Evolutionary conservation across 1,284 basidiomycete species (phyloP).

Genomic region (Leccinum variabile): DNA sequence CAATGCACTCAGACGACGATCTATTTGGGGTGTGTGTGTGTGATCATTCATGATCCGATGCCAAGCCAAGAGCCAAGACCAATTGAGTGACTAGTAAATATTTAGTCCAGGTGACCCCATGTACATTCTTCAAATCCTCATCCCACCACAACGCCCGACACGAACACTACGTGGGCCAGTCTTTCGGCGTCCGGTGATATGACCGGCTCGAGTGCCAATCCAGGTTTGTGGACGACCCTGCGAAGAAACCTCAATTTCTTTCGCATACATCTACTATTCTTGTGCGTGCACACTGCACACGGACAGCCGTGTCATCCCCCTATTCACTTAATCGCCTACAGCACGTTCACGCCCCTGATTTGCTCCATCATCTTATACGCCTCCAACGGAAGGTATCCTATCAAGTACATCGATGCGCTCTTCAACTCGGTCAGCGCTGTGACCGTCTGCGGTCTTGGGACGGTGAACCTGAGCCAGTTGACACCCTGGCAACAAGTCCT

Average conservation of each 20-base stretch:
- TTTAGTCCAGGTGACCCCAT: not conserved
- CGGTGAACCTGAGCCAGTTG: conserved; percentile 71
- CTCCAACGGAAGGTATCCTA: conserved; percentile 63
- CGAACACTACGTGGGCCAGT: not conserved
- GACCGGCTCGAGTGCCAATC: conserved; percentile 12
- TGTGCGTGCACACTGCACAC: conserved; percentile 47
- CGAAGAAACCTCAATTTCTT: conserved; percentile 67
- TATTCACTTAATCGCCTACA: conserved; percentile 36
- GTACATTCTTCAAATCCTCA: not conserved
- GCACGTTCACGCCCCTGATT: conserved; percentile 73
- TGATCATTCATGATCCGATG: not conserved
- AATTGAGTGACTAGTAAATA: not conserved
- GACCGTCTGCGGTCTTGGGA: conserved; percentile 76
- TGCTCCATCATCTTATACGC: conserved; percentile 74
- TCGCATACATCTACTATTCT: conserved; percentile 57
- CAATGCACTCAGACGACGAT: conserved; percentile 24
- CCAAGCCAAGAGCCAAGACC: not conserved
- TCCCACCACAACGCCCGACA: not conserved
- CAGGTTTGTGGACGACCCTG: conserved; percentile 34
- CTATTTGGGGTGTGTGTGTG: not conserved
- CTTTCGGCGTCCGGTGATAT: conserved; percentile 5
- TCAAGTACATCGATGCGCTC: conserved; percentile 73
- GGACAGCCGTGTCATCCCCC: conserved; percentile 12
- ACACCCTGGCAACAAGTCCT: conserved; percentile 78
- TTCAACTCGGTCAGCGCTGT: conserved; percentile 78